Base-by-base conservation (phyloP, 257 asterid genomes). In the Lycium barbarum region DNA sequence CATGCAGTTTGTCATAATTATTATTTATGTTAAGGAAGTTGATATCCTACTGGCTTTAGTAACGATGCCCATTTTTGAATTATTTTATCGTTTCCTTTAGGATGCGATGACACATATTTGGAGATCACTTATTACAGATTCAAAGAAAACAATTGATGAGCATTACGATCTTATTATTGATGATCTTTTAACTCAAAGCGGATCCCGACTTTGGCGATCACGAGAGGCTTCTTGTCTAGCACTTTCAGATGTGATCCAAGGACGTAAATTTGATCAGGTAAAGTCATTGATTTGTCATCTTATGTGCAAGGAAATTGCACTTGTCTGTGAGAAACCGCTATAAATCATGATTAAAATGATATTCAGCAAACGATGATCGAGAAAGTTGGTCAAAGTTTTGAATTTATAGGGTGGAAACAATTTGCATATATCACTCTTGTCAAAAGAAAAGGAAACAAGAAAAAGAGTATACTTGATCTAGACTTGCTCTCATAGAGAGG, bases 161-260 rank as follows among this genome's bases (percentile, higher is more conserved):
- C 91, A 96, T 89, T 90, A 93, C 87, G 97, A 91, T 83, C 91
- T 91, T 70, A 91, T 96, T 88, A 67, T 93, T 18, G 98, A 96
- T 79, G 99, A 96, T 91, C 98, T 96, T 84, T 87, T 96, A 91
- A 83, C 84, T 86, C 97, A 96, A 88, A 92, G 97, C 85, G 99
- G 99, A 85, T 96, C 99, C 82, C 90, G 99, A 90, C 97, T 96
- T 80, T 96, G 99, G 99, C 94, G 99, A 33, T 96, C 98, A 84
- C 94, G 99, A 87, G 98, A 95, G 90, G 94, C 99, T 89, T 96
- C 98, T 85, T 95, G 98, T 88, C 99, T 95, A 90, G 98, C 99
- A 62, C 91, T 96, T 82, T 98, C 98, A 26, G 99, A 96, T 90
- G 87, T 96, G 85, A 93, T 95, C 85, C 99, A 96, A 89, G 99